Conservation (phyloP, 805 yeast species). For the Sungouiella thailandica region DNA sequence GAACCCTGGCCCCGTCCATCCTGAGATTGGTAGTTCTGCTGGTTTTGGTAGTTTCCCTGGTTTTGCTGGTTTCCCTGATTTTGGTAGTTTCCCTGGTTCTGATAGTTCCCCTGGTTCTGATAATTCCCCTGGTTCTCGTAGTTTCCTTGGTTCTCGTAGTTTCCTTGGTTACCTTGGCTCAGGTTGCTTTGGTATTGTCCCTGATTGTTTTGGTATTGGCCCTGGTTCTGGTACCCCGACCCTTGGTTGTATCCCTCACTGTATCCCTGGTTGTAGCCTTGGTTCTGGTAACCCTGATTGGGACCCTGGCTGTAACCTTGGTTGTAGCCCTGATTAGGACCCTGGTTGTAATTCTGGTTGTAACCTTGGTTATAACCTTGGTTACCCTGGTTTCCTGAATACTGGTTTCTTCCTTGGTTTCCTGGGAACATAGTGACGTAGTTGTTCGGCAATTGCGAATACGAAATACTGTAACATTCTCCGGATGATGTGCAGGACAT, state of each 20-base stretch:
- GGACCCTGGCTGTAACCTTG: no score
- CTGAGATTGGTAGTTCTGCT: no score
- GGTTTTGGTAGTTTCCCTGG: no score
- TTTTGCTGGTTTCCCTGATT: no score
- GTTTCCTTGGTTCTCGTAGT: conserved; percentile 13
- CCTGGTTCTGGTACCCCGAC: conserved; percentile 14
- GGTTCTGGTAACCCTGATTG: conserved; percentile 3
- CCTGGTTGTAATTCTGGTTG: no score
- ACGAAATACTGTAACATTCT: no score
- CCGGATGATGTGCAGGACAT: no score
- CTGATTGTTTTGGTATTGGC: conserved; percentile 3
- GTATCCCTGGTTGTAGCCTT: background rate
- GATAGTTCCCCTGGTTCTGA: no score
- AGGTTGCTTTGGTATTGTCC: conserved; percentile 9
- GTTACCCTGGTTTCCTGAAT: no score
- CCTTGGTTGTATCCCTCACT: conserved; percentile 1
- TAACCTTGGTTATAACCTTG: background rate
- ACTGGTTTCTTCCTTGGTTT: conserved; percentile 17
- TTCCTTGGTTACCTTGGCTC: conserved; percentile 14
- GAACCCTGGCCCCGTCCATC: no score
- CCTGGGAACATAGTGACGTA: conserved; percentile 25
- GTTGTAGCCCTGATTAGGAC: conserved; percentile 6
- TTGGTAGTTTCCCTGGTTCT: no score
- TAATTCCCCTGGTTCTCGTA: conserved; percentile 11
- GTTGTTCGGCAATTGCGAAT: no score